Evolutionary conservation across 2,329 filamentous ascomycete genomes (phyloP), one percentile per base, ranked within the genome.

Genomic region (Cercospora janseana): DNA sequence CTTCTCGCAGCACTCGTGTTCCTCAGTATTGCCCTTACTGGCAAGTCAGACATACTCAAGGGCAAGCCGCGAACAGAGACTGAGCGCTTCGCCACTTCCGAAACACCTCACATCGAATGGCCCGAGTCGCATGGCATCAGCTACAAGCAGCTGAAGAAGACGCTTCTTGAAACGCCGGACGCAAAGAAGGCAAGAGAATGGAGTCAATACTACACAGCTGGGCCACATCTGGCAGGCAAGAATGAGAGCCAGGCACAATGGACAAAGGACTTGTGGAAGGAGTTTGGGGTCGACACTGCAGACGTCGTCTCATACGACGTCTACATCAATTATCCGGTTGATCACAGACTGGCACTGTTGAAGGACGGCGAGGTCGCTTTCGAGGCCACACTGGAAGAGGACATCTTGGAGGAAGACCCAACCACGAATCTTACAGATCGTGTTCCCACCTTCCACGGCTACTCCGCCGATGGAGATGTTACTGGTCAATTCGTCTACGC

Each of bases 361-460:
- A 68, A 74, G 54, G 56, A 66, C 34, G 67, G 66, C 18, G 45
- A 68, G 49, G 65, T 69, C 9, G 54, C 56, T 4, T 70, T 62
- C 44, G 60, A 65, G 49, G 92, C 91, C 0, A 84, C 81, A 1
- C 72, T 97, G 31, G 82, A 87, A 60, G 93, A 98, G 69, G 89
- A 95, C 64, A 78, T 92, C 2, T 73, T 97, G 4, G 78, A 88
- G 0, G 85, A 95, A 45, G 93, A 98, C 66, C 79, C 83, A 3
- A 94, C 90, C 0, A 89, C 83, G 13, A 79, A 82, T 16, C 74
- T 89, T 37, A 70, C 79, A 7, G 79, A 90, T 62, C 78, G 88
- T 23, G 79, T 97, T 18, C 90, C 92, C 1, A 92, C 86, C 0
- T 97, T 97, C 73, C 92, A 97, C 65, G 93, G 92, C 46, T 97